These are phyloP conservation scores for Bryoerythrophyllum caledonicum DNA, from an alignment of 225 moss, liverwort and hornwort genomes.

Conservation along the genomic window DNA sequence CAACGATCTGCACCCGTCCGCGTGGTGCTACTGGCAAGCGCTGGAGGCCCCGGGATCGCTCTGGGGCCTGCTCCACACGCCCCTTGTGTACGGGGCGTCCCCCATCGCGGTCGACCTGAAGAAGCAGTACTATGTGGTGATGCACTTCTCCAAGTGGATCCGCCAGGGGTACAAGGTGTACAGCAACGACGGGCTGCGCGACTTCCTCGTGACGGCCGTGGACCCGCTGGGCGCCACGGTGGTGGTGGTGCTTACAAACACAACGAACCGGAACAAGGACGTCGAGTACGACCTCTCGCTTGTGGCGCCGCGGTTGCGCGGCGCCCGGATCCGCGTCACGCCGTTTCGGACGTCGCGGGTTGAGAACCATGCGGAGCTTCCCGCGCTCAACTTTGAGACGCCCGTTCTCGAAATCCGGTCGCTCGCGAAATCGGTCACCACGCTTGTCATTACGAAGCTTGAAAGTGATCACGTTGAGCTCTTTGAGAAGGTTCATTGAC, in stretches of 20 bases:
- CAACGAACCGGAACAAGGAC: slow-evolving; percentile 60
- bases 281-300: slow-evolving; percentile 64
- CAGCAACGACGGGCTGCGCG: slow-evolving; percentile 47
- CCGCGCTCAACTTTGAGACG: slow-evolving; percentile 36
- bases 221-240: slow-evolving; percentile 57
- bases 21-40: slow-evolving; percentile 99
- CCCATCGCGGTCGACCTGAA: slow-evolving; percentile 68
- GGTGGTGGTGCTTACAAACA: slow-evolving; percentile 70
- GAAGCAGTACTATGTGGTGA: slow-evolving; percentile 81
- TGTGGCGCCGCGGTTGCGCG: slow-evolving; percentile 51
- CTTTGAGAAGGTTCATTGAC: slow-evolving; percentile 32
- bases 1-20: slow-evolving; percentile 89
- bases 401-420: slow-evolving; percentile 57
- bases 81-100: slow-evolving; percentile 54
- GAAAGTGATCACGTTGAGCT: background rate
- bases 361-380: slow-evolving; percentile 69
- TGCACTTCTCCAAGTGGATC: slow-evolving; percentile 96
- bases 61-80: slow-evolving; percentile 84
- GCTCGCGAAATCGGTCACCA: slow-evolving; percentile 68
- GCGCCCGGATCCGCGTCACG: slow-evolving; percentile 42
- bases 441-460: slow-evolving; percentile 57
- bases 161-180: slow-evolving; percentile 80
- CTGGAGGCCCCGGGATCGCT: slow-evolving; percentile 79
- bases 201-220: slow-evolving; percentile 78
- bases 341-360: slow-evolving; percentile 60